Conservation (phyloP, 2,329 filamentous ascomycete genomes). For the Pseudogymnoascus sp. region DNA sequence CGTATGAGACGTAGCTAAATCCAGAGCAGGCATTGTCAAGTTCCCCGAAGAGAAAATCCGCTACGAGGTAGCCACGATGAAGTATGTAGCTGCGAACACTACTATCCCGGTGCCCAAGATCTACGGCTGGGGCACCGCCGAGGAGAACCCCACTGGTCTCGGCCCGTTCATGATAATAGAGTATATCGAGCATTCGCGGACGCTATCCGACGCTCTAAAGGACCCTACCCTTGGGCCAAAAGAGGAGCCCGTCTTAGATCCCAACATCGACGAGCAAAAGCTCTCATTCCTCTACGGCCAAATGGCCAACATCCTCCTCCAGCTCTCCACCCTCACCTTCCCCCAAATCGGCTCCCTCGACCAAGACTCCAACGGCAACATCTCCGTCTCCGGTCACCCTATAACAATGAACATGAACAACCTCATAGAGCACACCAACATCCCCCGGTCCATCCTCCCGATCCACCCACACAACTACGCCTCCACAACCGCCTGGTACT, state of each 20-base stretch:
- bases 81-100: constrained; percentile 21
- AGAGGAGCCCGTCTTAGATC: constrained; percentile 31
- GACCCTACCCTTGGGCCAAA: constrained; percentile 14
- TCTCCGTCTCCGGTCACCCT: constrained; percentile 30
- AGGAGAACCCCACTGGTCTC: constrained; percentile 21
- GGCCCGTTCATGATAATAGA: constrained; percentile 35
- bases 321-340: constrained; percentile 33
- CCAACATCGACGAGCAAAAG: constrained; percentile 30
- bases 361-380: constrained; percentile 25
- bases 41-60: constrained; percentile 23
- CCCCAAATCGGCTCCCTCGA: constrained; percentile 36
- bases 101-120: constrained; percentile 25
- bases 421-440: constrained; percentile 26
- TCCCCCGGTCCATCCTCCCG: constrained; percentile 16
- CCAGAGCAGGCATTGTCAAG: neutral
- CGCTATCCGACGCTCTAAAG: constrained; percentile 24
- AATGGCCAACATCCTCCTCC: constrained; percentile 38
- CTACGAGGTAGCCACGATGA: constrained; percentile 27
- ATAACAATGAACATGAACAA: constrained; percentile 40
- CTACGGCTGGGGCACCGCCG: constrained; percentile 19
- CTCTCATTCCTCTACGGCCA: constrained; percentile 34
- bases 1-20: neutral
- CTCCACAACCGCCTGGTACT: constrained; percentile 14
- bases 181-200: constrained; percentile 25
- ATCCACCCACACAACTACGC: too few relatives aligned